Percentiles rank a stretch among this genome's conserved stretches.
phyloP scores from a whole-genome alignment of 805 yeast genomes.

The Huiozyma naganishii region DNA sequence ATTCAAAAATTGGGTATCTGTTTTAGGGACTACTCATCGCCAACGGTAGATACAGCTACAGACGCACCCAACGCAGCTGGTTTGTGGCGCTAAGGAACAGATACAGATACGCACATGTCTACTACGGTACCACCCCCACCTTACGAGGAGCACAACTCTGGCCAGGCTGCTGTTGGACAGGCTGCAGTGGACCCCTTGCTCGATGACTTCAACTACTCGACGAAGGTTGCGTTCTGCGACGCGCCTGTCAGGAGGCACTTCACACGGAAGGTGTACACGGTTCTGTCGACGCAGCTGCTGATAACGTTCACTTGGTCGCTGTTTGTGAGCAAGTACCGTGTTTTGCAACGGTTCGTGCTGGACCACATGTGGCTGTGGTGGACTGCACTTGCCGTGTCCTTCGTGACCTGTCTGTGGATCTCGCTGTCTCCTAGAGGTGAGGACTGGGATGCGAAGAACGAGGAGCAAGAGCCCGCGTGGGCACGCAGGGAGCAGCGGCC shows the following conservation, averaged over 20 bases:
- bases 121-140: constrained; percentile 2
- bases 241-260: constrained; percentile 66
- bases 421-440: constrained; percentile 52
- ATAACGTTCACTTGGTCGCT: constrained; percentile 38
- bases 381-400: constrained; percentile 45
- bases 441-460: constrained; percentile 30
- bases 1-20: too few relatives aligned
- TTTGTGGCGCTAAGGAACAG: too few relatives aligned
- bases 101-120: not conserved
- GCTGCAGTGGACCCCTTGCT: constrained; percentile 23
- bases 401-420: constrained; percentile 58
- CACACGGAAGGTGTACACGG: constrained; percentile 66
- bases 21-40: too few relatives aligned
- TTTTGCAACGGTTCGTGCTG: constrained; percentile 39
- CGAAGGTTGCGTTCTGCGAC: constrained; percentile 68
- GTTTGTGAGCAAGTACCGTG: constrained; percentile 11
- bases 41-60: too few relatives aligned
- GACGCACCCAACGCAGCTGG: too few relatives aligned
- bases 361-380: constrained; percentile 48
- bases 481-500: constrained; percentile 7
- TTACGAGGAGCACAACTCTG: constrained; percentile 2
- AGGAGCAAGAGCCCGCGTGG: not conserved
- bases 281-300: constrained; percentile 54
- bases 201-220: constrained; percentile 76
- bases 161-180: not conserved